phyloP scores from a whole-genome alignment of 495 filamentous ascomycete species.

The Aspergillus sparsus region DNA sequence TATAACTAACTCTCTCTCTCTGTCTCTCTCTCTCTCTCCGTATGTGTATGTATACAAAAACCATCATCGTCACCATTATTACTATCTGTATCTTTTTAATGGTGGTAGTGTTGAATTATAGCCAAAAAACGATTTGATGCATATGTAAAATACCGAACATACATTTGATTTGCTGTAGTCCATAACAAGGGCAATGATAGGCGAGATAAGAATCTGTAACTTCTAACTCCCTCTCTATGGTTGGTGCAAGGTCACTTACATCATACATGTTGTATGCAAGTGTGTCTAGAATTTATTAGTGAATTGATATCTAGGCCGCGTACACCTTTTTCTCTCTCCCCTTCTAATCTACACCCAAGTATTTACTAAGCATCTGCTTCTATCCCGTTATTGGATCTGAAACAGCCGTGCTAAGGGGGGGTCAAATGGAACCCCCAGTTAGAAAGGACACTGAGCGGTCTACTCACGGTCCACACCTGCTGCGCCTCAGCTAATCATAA shows the following conservation, averaged over 20 bases:
- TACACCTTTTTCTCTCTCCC: background rate
- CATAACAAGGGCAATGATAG: background rate
- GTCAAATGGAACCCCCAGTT: conserved; percentile 9
- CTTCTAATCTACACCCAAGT: background rate
- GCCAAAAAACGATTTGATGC: no score
- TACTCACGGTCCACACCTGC: background rate
- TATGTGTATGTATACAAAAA: no score
- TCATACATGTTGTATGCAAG: background rate
- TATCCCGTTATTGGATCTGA: background rate
- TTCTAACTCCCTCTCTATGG: background rate
- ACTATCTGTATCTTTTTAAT: no score
- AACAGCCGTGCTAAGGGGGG: background rate
- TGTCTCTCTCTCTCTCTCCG: no score
- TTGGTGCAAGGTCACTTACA: background rate
- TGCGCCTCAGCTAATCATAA: background rate
- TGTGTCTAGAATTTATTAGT: conserved; percentile 3
- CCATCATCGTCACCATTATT: no score
- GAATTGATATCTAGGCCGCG: conserved; percentile 2
- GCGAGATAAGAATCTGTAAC: background rate
- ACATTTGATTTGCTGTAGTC: no score
- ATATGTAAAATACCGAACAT: no score
- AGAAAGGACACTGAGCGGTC: conserved; percentile 13
- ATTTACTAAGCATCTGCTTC: background rate
- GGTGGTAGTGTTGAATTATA: no score
- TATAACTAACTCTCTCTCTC: no score